Conservation (phyloP, 2,329 filamentous ascomycete species). For the Fusarium sp. region DNA sequence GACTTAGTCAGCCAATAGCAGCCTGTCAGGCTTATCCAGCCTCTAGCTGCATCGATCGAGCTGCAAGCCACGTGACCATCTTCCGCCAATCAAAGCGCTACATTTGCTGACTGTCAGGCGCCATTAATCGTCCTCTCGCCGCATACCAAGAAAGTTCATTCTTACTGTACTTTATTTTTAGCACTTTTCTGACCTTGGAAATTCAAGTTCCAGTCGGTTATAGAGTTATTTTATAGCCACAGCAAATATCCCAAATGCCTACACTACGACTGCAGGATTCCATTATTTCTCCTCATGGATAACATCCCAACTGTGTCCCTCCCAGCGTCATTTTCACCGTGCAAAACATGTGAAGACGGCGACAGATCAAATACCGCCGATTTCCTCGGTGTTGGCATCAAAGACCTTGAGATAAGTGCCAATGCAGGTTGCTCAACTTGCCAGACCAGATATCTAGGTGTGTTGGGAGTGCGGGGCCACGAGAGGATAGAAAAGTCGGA, state of each 20-base stretch:
- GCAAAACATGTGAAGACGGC: background rate
- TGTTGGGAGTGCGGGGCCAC: background rate
- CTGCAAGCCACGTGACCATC: accelerated
- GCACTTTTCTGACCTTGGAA: background rate
- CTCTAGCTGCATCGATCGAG: accelerated
- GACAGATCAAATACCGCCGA: background rate
- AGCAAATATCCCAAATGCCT: background rate
- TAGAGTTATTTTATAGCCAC: accelerated
- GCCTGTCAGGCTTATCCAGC: too few relatives aligned
- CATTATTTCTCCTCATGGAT: accelerated
- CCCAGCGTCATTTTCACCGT: background rate
- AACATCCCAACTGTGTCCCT: accelerated
- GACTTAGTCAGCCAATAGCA: too few relatives aligned
- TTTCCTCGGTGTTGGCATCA: background rate
- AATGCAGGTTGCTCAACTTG: accelerated
- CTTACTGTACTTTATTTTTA: background rate
- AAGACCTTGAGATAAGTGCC: background rate
- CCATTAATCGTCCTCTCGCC: background rate
- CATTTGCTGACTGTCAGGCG: background rate
- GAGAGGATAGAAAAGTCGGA: background rate
- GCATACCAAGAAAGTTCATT: accelerated
- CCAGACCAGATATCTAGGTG: background rate
- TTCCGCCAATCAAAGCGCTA: accelerated
- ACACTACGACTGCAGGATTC: background rate
- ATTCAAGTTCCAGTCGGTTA: background rate